phyloP scores from a whole-genome alignment of 768 basidiomycete species.

The Pisolithus sp. region DNA sequence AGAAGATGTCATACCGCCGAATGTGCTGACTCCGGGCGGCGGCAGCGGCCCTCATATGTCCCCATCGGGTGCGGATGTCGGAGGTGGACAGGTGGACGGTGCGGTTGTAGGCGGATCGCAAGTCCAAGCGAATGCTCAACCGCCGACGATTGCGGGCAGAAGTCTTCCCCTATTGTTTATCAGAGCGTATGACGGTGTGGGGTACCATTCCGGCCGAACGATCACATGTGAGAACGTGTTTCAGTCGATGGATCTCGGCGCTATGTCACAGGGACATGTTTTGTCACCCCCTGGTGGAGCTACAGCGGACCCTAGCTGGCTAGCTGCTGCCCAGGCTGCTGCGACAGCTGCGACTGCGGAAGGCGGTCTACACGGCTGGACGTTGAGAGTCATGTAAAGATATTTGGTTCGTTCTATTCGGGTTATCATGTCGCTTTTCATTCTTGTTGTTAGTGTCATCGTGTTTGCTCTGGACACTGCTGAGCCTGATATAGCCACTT shows the following conservation, averaged over 20 bases:
- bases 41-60: slow-evolving; percentile 32
- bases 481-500: not conserved
- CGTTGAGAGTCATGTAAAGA: slow-evolving; percentile 66
- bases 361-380: slow-evolving; percentile 70
- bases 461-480: slow-evolving; percentile 16
- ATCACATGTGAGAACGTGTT: slow-evolving; percentile 80
- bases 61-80: slow-evolving; percentile 18
- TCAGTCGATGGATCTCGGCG: slow-evolving; percentile 57
- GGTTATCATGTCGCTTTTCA: slow-evolving; percentile 20
- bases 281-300: slow-evolving; percentile 38
- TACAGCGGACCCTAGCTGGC: slow-evolving; percentile 58
- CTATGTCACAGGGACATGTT: slow-evolving; percentile 39
- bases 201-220: slow-evolving; percentile 82
- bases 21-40: slow-evolving; percentile 29
- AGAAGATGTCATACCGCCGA: slow-evolving; percentile 53
- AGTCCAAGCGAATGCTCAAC: slow-evolving; percentile 23
- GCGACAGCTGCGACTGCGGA: slow-evolving; percentile 60
- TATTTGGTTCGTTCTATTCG: slow-evolving; percentile 4
- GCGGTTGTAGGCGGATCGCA: slow-evolving; percentile 17
- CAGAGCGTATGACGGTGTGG: slow-evolving; percentile 75
- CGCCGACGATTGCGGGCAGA: slow-evolving; percentile 56
- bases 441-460: slow-evolving; percentile 8
- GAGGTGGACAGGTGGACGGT: slow-evolving; percentile 26
- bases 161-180: slow-evolving; percentile 79
- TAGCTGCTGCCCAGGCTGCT: slow-evolving; percentile 68